These are phyloP conservation scores for Cordyceps militaris DNA, from an alignment of 2,329 filamentous ascomycete genomes.

Conservation along the genomic window DNA sequence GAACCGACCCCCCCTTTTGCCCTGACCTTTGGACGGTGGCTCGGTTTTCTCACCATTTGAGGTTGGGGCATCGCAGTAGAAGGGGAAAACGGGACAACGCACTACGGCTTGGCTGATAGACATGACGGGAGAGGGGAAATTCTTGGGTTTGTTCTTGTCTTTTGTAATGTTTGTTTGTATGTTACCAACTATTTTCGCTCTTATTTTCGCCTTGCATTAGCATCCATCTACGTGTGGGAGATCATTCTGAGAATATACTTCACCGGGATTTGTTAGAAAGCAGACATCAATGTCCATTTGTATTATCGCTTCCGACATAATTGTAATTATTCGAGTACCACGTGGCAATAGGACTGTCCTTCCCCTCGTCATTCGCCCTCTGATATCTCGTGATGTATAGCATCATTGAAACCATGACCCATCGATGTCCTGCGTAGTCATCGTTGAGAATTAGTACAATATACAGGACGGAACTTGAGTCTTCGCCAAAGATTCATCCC, in stretches of 20 bases:
- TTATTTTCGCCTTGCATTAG: neutral
- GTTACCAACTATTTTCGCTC: neutral
- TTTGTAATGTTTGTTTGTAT: neutral
- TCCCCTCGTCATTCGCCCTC: neutral
- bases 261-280: neutral
- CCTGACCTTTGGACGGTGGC: neutral
- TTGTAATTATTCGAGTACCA: no score
- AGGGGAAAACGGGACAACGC: neutral
- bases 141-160: neutral
- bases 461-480: neutral
- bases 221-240: neutral
- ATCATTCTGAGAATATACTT: neutral
- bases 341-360: no score
- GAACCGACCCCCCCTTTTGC: neutral
- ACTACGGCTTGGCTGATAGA: neutral
- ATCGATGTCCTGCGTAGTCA: neutral
- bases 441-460: neutral
- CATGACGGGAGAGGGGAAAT: neutral
- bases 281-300: neutral
- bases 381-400: neutral
- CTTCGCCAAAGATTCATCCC: neutral
- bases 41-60: neutral
- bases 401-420: neutral
- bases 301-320: neutral
- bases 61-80: neutral